Base-by-base conservation (phyloP, 257 asterid species). In the Anisodus tanguticus region DNA sequence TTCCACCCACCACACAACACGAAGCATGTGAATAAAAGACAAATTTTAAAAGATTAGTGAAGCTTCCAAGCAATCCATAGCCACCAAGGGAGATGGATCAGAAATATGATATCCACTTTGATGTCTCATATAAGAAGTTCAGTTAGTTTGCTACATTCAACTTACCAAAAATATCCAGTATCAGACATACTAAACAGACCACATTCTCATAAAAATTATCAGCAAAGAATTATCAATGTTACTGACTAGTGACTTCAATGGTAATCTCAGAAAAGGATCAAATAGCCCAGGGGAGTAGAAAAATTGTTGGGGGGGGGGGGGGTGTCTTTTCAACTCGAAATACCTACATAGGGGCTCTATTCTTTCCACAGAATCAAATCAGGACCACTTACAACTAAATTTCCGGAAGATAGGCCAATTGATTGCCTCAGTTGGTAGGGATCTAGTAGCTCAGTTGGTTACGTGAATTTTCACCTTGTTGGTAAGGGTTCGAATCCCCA, bases 51-150 rank as follows among this genome's bases (percentile, higher is more conserved):
- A 72, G 58, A 72, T 47, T 72, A 72, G 41, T 4, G 59, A 72
- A 47, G 41, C 59, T 45, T 72, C 60, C 57, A 45, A 10, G 59
- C 57, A 71, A 72, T 45, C 41, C 60, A 19, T 71, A 72, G 60
- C 59, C 37, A 72, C 59, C 19, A 47, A 72, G 19, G 80, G 80
- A 43, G 59, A 72, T 72, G 69, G 69, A 63, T 63, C 43, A 72
- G 41, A n/a, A 72, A 72, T 47, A n/a, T 49, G 0, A 10, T 47
- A 72, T 19, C 41, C n/a, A 47, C 59, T 47, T 13, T 55, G 17
- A 55, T 11, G 17, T 55, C 16, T 55, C 60, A 55, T 8, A 55
- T 2, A 31, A 31, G 57, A 51, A 51, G 2, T 51, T 51, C 35
- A 31, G 35, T 43, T 17, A 43, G 37, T 57, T n/a, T 70, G 16